phyloP scores from a whole-genome alignment of 176 grass and related monocot species.

The Aegilops umbellulata region DNA sequence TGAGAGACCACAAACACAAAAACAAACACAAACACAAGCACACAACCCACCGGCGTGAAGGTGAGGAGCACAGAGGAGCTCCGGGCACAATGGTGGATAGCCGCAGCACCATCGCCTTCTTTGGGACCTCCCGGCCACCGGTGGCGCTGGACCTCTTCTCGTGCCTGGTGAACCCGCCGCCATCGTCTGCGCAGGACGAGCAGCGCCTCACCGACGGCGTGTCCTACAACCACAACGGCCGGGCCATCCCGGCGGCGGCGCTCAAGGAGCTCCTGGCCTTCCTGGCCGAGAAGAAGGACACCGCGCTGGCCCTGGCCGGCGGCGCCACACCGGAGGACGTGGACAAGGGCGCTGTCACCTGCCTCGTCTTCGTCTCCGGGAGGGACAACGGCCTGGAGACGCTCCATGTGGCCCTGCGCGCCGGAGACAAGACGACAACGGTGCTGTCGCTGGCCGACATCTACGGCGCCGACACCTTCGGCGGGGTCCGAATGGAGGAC shows the following conservation, averaged over 20 bases:
- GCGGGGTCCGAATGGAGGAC: slow-evolving; percentile 28
- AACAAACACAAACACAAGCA: too few species aligned
- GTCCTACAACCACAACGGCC: slow-evolving; percentile 44
- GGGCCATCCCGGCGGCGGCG: background rate
- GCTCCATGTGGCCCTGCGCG: slow-evolving; percentile 8
- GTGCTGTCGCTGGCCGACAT: slow-evolving; percentile 17
- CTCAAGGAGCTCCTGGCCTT: background rate
- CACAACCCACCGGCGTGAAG: too few species aligned
- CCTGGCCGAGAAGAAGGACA: slow-evolving; percentile 5
- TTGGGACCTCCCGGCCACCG: slow-evolving; percentile 35
- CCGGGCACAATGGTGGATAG: too few species aligned
- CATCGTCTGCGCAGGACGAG: background rate
- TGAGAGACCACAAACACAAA: too few species aligned
- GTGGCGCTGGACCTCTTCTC: slow-evolving; percentile 42
- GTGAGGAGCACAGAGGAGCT: too few species aligned
- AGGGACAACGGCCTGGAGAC: slow-evolving; percentile 41
- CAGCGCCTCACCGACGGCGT: slow-evolving; percentile 28
- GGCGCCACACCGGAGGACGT: slow-evolving; percentile 34
- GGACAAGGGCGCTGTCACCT: slow-evolving; percentile 14
- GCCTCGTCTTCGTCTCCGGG: slow-evolving; percentile 48
- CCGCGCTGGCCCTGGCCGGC: background rate
- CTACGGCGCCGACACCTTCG: slow-evolving; percentile 27
- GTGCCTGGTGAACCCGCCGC: background rate
- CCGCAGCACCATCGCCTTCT: slow-evolving; percentile 53
- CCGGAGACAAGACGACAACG: background rate